Evolutionary conservation across 257 asterid genomes (phyloP).

Genomic region (Paulownia fortunei): DNA sequence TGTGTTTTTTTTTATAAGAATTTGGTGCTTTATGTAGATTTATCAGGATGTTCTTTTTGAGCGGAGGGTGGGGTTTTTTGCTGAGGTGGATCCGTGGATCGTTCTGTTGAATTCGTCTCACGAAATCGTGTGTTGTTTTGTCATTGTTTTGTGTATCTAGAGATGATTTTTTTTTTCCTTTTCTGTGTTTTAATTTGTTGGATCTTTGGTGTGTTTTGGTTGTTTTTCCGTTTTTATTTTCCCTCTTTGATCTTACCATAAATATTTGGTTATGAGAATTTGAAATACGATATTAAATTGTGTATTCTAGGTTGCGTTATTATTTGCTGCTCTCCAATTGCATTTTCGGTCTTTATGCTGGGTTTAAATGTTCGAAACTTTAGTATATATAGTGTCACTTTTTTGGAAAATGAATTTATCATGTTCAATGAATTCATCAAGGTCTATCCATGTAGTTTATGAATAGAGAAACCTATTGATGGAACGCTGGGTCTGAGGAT

Average conservation of each 20-base stretch:
- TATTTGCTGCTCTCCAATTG: background rate
- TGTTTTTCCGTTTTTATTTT: background rate
- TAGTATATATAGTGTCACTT: background rate
- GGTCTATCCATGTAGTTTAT: background rate
- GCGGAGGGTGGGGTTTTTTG: background rate
- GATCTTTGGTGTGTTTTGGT: background rate
- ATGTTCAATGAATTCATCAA: background rate
- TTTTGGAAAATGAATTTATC: background rate
- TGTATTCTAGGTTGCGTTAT: background rate
- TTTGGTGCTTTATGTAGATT: conserved; percentile 8
- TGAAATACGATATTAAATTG: background rate
- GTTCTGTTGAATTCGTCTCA: conserved; percentile 14
- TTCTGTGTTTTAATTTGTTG: background rate
- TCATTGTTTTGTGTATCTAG: background rate
- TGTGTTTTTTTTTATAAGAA: background rate
- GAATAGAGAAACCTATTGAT: background rate
- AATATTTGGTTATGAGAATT: background rate
- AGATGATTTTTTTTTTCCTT: background rate
- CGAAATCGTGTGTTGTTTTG: background rate
- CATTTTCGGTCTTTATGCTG: background rate
- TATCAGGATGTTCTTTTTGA: background rate
- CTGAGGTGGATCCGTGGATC: conserved; percentile 26
- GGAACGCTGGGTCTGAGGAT: background rate
- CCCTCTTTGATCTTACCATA: background rate
- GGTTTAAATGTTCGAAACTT: background rate